phyloP scores from a whole-genome alignment of 2,329 filamentous ascomycete genomes.

The Fusarium protoensiforme region DNA sequence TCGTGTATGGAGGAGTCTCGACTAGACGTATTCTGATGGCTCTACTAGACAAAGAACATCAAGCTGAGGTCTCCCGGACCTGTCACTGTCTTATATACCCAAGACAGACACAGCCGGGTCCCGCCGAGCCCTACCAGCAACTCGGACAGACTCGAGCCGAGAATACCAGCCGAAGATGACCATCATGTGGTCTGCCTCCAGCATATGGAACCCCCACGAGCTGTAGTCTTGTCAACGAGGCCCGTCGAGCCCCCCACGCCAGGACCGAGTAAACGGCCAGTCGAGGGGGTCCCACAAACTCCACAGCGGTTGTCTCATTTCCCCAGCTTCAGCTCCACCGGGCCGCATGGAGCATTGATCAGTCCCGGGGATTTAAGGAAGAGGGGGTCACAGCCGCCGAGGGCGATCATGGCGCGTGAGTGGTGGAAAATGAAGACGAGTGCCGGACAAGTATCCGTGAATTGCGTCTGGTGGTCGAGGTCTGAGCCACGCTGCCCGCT shows the following conservation, averaged over 20 bases:
- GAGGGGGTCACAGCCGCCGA: background rate
- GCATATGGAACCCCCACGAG: constrained; percentile 14
- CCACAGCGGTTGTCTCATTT: background rate
- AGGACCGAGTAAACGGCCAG: background rate
- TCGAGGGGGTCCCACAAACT: constrained; percentile 17
- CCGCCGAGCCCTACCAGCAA: background rate
- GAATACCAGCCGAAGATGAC: background rate
- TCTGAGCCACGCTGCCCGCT: background rate
- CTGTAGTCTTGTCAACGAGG: background rate
- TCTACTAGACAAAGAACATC: background rate
- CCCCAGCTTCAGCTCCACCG: constrained; percentile 17
- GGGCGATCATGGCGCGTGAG: background rate
- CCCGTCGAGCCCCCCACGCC: constrained; percentile 17
- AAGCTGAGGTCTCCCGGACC: background rate
- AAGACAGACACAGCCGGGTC: background rate
- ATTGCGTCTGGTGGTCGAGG: background rate
- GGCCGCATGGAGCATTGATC: constrained; percentile 11
- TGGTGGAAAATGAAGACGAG: background rate
- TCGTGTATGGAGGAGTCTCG: background rate
- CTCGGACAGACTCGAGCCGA: background rate
- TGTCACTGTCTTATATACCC: background rate
- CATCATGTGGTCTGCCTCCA: background rate
- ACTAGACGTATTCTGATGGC: background rate
- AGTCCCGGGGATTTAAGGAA: constrained; percentile 11
- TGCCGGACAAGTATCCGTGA: background rate